A percentile compares a stretch with the other conserved stretches of the same genome.
These are phyloP conservation scores for Phytomonas sp. DNA, from an alignment of 208 protist species.

Conservation along the genomic window DNA sequence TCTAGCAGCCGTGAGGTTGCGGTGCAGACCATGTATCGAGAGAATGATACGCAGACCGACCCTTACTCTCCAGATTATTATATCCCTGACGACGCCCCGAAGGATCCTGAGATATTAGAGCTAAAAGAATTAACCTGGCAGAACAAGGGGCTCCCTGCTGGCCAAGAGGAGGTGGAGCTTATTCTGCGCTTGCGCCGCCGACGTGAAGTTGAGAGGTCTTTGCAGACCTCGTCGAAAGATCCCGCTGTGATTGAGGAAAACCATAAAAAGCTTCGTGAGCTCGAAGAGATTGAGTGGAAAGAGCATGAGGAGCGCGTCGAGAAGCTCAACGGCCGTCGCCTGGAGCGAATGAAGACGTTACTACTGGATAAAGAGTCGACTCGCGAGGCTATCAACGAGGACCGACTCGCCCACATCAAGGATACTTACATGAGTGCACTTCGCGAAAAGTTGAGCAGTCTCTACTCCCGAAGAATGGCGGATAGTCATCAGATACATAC, in stretches of 20 bases:
- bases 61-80: conserved; percentile 85
- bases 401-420: conserved; percentile 55
- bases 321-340: conserved; percentile 64
- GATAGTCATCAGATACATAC: neutral
- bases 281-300: conserved; percentile 82
- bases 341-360: conserved; percentile 39
- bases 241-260: conserved; percentile 38
- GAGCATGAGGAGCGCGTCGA: conserved; percentile 76
- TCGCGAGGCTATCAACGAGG: conserved; percentile 44
- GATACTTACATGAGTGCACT: conserved; percentile 34
- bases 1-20: conserved; percentile 11
- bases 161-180: conserved; percentile 76
- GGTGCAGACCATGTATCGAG: conserved; percentile 65
- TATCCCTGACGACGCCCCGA: conserved; percentile 51
- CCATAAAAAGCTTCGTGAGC: conserved; percentile 44
- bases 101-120: conserved; percentile 51
- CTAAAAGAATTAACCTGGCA: conserved; percentile 56
- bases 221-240: conserved; percentile 33
- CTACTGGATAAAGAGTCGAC: conserved; percentile 57
- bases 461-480: conserved; percentile 26
- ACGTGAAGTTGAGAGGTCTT: conserved; percentile 54
- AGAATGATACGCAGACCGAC: conserved; percentile 87
- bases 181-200: conserved; percentile 86
- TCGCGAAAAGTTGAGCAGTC: conserved; percentile 28
- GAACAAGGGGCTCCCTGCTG: conserved; percentile 63